Base-by-base conservation (phyloP, 2,329 filamentous ascomycete genomes). In the Verticillium klebahnii region DNA sequence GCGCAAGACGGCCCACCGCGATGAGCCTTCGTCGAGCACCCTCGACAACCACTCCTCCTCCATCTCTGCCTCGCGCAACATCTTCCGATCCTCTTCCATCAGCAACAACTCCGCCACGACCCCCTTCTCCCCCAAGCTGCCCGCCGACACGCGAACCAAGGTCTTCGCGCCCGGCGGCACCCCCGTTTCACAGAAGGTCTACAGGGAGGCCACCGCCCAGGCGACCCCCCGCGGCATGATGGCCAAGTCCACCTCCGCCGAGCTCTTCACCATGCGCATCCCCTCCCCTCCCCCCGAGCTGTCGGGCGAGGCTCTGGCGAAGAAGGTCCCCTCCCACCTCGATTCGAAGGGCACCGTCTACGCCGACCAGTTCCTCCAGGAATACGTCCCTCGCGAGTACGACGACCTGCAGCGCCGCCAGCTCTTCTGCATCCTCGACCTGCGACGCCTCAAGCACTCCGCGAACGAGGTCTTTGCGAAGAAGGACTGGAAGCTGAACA, bases 401-500 rank as follows among this genome's bases (percentile, higher is more conserved):
- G 82, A 84, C 65, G 85, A 87, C 58, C 77, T 84, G 59, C 84
- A 87, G 71, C 80, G 83, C 57, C 82, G 84, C 62, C 85, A 87
- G 73, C 87, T 86, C 69, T 87, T 86, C 67, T 87, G 84, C 69
- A 82, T 87, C 64, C 82, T 87, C 66, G 85, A 87, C 68, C 75
- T 87, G 62, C 82, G 85, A 63, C 80, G 85, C 65, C 77, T 87
- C 56, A 87, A 87, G 72, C 85, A 86, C 67, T 82, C 84, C 6
- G 84, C 85, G 32, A 80, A 86, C 66, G 84, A 87, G 67, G 84
- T 87, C 17, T 87, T 87, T 62, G 69, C 74, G 19, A 83, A 80
- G 69, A 87, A 87, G 70, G 84, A 85, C 66, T 87, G 85, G 85
- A 85, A 85, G 72, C 72, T 87, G 60, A 87, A 87, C 65, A 80